Conservation (phyloP, 768 basidiomycete species). For the Krasilnikovozyma curviuscula region DNA sequence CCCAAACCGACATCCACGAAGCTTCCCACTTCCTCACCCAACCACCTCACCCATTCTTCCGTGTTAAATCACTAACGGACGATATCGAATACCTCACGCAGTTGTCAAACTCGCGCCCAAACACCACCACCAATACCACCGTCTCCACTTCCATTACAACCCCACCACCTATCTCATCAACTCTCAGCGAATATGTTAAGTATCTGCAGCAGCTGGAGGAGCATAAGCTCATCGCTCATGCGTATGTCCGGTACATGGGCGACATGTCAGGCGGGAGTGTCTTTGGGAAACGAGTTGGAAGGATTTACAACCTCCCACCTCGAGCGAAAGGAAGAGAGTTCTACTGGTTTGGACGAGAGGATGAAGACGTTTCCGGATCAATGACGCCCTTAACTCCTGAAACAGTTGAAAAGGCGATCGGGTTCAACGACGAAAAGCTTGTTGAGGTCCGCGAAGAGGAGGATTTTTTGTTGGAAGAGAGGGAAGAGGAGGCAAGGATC, state of each 20-base stretch:
- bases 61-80: slow-evolving; percentile 39
- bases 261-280: slow-evolving; percentile 62
- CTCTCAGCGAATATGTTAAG: slow-evolving; percentile 31
- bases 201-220: slow-evolving; percentile 29
- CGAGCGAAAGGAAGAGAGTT: slow-evolving; percentile 40
- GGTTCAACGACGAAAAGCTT: slow-evolving; percentile 31
- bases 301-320: slow-evolving; percentile 45
- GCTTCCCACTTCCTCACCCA: background rate
- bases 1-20: too few relatives aligned
- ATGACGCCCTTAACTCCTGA: too few relatives aligned
- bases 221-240: slow-evolving; percentile 46
- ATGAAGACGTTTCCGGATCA: too few relatives aligned
- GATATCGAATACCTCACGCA: slow-evolving; percentile 51
- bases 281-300: slow-evolving; percentile 42
- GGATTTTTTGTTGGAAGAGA: slow-evolving; percentile 13
- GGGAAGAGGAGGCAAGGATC: slow-evolving; percentile 18
- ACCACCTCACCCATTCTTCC: slow-evolving; percentile 12
- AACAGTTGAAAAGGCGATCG: slow-evolving; percentile 31
- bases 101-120: slow-evolving; percentile 1
- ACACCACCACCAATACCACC: background rate
- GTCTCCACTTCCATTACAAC: slow-evolving; percentile 9
- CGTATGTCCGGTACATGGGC: slow-evolving; percentile 66
- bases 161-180: slow-evolving; percentile 23
- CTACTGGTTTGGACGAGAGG: slow-evolving; percentile 38
- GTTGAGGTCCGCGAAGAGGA: slow-evolving; percentile 32